A percentile compares a stretch with the other conserved stretches of the same genome.
phyloP scores from a whole-genome alignment of 495 filamentous ascomycete species.

The Penicillium longicatenatum region DNA sequence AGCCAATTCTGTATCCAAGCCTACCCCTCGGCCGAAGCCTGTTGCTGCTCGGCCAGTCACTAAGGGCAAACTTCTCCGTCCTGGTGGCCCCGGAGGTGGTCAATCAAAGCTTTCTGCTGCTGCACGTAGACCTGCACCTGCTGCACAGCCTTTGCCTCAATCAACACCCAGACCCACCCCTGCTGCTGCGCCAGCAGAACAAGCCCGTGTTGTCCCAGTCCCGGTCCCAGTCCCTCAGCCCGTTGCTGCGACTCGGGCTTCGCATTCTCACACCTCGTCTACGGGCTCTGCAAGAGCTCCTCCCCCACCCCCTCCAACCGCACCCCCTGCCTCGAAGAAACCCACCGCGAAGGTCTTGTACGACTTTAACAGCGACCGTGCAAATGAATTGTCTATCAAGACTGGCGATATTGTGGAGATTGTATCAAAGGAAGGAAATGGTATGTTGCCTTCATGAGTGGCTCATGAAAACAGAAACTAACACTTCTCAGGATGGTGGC shows the following conservation, averaged over 20 bases:
- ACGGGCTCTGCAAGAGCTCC: slow-evolving; percentile 59
- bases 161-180: slow-evolving; percentile 4
- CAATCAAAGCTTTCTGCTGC: slow-evolving; percentile 68
- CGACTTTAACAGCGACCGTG: slow-evolving; percentile 77
- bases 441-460: slow-evolving; percentile 50
- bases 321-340: slow-evolving; percentile 65
- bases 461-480: slow-evolving; percentile 19
- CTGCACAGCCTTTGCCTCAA: slow-evolving; percentile 31
- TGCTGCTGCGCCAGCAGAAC: slow-evolving; percentile 15
- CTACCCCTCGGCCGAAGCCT: slow-evolving; percentile 82
- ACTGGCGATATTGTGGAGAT: slow-evolving; percentile 82
- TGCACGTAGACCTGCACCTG: slow-evolving; percentile 38
- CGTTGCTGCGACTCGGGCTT: slow-evolving; percentile 44
- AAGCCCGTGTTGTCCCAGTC: slow-evolving; percentile 38
- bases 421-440: slow-evolving; percentile 85
- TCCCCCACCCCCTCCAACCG: slow-evolving; percentile 71
- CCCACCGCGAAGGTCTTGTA: slow-evolving; percentile 84
- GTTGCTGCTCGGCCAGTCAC: slow-evolving; percentile 88
- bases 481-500: slow-evolving; percentile 80
- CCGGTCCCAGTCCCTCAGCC: slow-evolving; percentile 48
- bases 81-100: slow-evolving; percentile 82
- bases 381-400: slow-evolving; percentile 76
- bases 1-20: slow-evolving; percentile 77
- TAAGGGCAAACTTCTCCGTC: slow-evolving; percentile 80
- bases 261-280: slow-evolving; percentile 57